Conservation (phyloP, 805 yeast species). For the Lachancea fermentati region DNA sequence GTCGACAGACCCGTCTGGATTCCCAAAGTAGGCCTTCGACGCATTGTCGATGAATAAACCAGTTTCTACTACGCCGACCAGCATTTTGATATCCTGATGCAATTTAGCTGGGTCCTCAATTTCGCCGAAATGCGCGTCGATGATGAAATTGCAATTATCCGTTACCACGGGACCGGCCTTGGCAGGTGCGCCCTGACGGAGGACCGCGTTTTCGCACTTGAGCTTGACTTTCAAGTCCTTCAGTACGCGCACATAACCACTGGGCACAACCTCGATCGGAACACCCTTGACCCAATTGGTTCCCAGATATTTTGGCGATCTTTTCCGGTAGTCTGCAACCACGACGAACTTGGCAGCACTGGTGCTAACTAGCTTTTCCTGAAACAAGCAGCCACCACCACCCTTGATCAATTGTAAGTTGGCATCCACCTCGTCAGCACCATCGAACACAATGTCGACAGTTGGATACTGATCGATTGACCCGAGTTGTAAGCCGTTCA, state of each 20-base stretch:
- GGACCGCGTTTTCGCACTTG: slow-evolving; percentile 51
- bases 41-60: slow-evolving; percentile 78
- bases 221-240: slow-evolving; percentile 45
- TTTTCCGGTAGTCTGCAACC: slow-evolving; percentile 91
- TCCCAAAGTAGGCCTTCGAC: slow-evolving; percentile 82
- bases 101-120: slow-evolving; percentile 48
- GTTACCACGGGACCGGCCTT: slow-evolving; percentile 98
- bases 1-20: slow-evolving; percentile 60
- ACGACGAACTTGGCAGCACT: slow-evolving; percentile 71
- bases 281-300: slow-evolving; percentile 82
- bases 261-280: slow-evolving; percentile 93
- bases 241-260: slow-evolving; percentile 72
- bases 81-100: slow-evolving; percentile 58
- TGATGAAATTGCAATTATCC: slow-evolving; percentile 87
- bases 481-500: slow-evolving; percentile 73
- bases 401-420: slow-evolving; percentile 87
- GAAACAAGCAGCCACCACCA: slow-evolving; percentile 97
- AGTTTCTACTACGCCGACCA: slow-evolving; percentile 95
- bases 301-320: slow-evolving; percentile 63
- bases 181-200: slow-evolving; percentile 82
- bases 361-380: slow-evolving; percentile 88
- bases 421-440: slow-evolving; percentile 94
- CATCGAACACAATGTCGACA: slow-evolving; percentile 93
- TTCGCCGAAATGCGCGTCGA: slow-evolving; percentile 89
- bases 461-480: slow-evolving; percentile 76